Conservation (phyloP, 495 filamentous ascomycete genomes). For the Glarea lozoyensis region DNA sequence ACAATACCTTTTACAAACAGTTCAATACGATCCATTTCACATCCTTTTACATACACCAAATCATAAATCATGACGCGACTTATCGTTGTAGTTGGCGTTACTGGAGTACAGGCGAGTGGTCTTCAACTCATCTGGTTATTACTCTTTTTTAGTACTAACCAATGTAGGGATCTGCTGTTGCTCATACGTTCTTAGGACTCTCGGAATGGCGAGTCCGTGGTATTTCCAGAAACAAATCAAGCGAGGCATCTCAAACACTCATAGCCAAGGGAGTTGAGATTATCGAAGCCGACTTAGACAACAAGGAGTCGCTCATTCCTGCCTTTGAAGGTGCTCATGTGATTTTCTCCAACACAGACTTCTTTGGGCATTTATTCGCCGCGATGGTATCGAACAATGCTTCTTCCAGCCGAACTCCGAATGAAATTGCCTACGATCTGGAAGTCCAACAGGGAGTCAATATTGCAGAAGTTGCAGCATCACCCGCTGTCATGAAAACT, state of each 20-base stretch:
- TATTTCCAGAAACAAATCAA: conserved; percentile 32
- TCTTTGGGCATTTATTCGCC: conserved; percentile 21
- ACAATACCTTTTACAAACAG: too few species aligned
- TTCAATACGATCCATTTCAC: too few species aligned
- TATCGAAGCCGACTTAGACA: conserved; percentile 35
- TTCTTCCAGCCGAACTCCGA: conserved; percentile 17
- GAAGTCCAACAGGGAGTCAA: conserved; percentile 22
- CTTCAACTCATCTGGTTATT: too few species aligned
- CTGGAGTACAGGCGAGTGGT: not conserved
- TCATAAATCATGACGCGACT: not conserved
- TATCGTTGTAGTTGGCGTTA: not conserved
- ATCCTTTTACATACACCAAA: too few species aligned
- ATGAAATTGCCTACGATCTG: conserved; percentile 13
- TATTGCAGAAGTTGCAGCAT: conserved; percentile 37
- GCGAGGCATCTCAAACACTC: conserved; percentile 27
- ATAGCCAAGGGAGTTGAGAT: conserved; percentile 37
- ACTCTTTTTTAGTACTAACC: too few species aligned
- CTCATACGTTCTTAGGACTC: conserved; percentile 26
- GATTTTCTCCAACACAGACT: conserved; percentile 46
- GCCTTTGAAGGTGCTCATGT: conserved; percentile 39
- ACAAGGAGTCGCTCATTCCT: conserved; percentile 28
- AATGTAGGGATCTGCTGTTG: conserved; percentile 25
- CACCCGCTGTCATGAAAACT: conserved; percentile 27
- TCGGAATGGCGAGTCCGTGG: conserved; percentile 32
- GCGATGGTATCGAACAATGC: conserved; percentile 19